phyloP scores from a whole-genome alignment of 345 rosid species.

The Capsella bursapastoris region DNA sequence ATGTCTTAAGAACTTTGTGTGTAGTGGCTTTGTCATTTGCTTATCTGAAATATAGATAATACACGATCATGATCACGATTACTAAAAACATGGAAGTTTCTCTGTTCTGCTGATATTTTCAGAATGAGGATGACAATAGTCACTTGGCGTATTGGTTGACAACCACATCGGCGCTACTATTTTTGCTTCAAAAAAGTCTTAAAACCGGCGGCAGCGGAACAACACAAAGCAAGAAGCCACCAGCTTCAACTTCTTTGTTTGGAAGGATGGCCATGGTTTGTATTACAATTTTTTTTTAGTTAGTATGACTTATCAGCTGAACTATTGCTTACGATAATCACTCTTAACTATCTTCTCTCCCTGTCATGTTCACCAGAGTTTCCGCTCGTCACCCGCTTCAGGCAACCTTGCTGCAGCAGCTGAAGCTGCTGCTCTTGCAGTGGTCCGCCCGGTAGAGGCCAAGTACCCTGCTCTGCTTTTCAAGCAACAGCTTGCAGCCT shows the following conservation, averaged over 20 bases:
- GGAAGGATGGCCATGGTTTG: conserved; percentile 95
- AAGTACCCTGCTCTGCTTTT: conserved; percentile 98
- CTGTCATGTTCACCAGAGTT: conserved; percentile 64
- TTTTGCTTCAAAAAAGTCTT: conserved; percentile 86
- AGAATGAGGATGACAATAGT: conserved; percentile 91
- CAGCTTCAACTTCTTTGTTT: conserved; percentile 82
- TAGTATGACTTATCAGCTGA: not conserved
- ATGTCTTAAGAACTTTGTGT: not conserved
- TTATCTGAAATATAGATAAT: not conserved
- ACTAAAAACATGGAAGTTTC: conserved; percentile 21
- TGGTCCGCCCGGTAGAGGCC: conserved; percentile 92
- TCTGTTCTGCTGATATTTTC: conserved; percentile 37
- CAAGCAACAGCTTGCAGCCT: conserved; percentile 99
- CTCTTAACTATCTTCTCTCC: conserved; percentile 18
- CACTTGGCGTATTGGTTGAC: conserved; percentile 99
- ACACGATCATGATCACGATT: conserved; percentile 4
- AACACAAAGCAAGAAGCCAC: conserved; percentile 67
- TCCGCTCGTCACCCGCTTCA: conserved; percentile 89
- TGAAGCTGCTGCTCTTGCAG: conserved; percentile 71
- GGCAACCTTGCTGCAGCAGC: conserved; percentile 75
- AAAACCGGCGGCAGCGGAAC: conserved; percentile 78
- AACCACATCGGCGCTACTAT: conserved; percentile 81
- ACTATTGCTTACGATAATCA: not conserved
- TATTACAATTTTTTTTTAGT: conserved; percentile 16
- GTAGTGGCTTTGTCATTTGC: not conserved